Evolutionary conservation across 495 filamentous ascomycete species (phyloP), one percentile per base, ranked within the genome.

Genomic region (Trichodelitschia bisporula): DNA sequence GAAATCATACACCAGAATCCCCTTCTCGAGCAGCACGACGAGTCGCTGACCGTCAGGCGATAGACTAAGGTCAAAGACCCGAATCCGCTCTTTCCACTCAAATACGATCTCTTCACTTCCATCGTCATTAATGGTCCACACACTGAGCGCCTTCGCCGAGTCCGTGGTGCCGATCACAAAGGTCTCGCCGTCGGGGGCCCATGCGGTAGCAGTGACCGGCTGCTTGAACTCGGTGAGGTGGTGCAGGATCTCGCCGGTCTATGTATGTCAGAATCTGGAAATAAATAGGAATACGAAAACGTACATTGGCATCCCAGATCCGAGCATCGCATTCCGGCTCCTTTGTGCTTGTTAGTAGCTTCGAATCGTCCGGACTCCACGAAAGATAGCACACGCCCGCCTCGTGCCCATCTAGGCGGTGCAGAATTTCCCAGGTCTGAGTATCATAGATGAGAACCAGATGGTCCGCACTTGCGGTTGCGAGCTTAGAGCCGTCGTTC

Each of bases 301-400:
- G 56, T 58, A 89, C 80, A 41, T 64, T 59, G 6, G 63, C 57
- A 49, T 79, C 68, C 78, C 78, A 95, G 35, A 93, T 49, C 35
- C 69, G 64, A 4, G 78, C 80, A 34, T 60, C 65, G 10, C 56
- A 62, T 44, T 92, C 80, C 43, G 64, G 61, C 4, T 89, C 78
- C 41, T 65, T 59, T 4, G 69, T 70, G 44, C 83, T 91, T 12
- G 69, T 82, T 19, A 92, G 68, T 2, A 99, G 53, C 43, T 73
- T 77, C 1, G 62, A 59, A 47, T 89, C 77, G 54, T 95, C 80
- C 4, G 82, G 83, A 49, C 79, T 90, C 86, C 86, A 99, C 3
- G 75, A 58, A 2, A 86, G 49, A 39, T 80, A 74, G 25, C 69
- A 64, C 21, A 93, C 69, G 4, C 69, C 64, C 2, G 57, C 54